phyloP scores from a whole-genome alignment of 2,329 filamentous ascomycete genomes.

The Drechslerella stenobrocha region DNA sequence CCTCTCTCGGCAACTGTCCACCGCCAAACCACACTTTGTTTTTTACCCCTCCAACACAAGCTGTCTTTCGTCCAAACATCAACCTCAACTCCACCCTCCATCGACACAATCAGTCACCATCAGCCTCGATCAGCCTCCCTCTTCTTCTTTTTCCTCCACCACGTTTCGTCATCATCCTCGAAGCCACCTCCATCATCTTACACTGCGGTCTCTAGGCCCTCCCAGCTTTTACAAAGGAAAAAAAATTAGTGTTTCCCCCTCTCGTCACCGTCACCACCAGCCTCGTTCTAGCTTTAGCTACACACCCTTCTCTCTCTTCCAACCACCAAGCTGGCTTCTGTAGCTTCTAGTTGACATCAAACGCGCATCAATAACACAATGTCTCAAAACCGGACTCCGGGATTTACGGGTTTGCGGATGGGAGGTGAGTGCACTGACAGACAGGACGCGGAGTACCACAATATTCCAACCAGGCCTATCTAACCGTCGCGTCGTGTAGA shows the following conservation, averaged over 20 bases:
- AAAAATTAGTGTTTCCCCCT: too few species aligned
- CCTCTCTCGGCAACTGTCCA: constrained; percentile 45
- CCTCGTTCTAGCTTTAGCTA: constrained; percentile 63
- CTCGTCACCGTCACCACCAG: constrained; percentile 61
- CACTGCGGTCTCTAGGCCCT: neutral
- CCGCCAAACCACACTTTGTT: constrained; percentile 13
- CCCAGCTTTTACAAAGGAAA: constrained; percentile 57
- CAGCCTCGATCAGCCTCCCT: constrained; percentile 46
- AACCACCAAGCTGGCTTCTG: constrained; percentile 40
- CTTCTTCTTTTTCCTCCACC: constrained; percentile 52
- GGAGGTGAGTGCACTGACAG: constrained; percentile 72
- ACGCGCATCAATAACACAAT: constrained; percentile 59
- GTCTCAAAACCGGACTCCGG: constrained; percentile 89
- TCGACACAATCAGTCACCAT: neutral
- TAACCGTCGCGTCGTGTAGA: constrained; percentile 62
- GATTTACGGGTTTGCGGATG: constrained; percentile 87
- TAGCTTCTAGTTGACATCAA: constrained; percentile 30
- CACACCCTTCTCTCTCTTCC: constrained; percentile 11
- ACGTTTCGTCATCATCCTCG: neutral
- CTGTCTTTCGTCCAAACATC: constrained; percentile 18
- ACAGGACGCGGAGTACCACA: constrained; percentile 31
- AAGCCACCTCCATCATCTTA: neutral
- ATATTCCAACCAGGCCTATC: constrained; percentile 52
- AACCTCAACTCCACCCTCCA: constrained; percentile 49
- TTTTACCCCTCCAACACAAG: constrained; percentile 42